Conservation (phyloP, 1,284 basidiomycete genomes). For the Quambalaria eucalypti region DNA sequence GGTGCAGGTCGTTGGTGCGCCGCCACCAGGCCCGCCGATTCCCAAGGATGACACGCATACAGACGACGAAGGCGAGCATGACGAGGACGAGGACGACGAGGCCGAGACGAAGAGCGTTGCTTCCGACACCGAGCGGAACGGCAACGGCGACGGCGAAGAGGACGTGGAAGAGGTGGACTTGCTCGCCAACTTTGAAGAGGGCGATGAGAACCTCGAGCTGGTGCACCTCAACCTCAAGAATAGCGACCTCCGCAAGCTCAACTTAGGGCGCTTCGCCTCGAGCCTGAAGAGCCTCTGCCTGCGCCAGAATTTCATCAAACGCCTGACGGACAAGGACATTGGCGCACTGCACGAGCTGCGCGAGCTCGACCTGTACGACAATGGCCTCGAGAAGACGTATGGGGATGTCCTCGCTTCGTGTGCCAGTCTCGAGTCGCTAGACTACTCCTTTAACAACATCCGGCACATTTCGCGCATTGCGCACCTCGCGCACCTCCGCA, state of each 20-base stretch:
- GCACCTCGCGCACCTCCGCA: slow-evolving; percentile 55
- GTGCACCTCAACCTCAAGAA: slow-evolving; percentile 67
- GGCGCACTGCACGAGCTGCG: slow-evolving; percentile 60
- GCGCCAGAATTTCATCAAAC: slow-evolving; percentile 74
- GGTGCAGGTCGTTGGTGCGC: not conserved
- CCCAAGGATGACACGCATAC: not conserved
- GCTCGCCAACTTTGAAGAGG: not conserved
- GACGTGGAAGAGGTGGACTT: not conserved
- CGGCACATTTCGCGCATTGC: slow-evolving; percentile 52
- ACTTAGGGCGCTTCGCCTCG: slow-evolving; percentile 61
- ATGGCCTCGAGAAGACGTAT: slow-evolving; percentile 57
- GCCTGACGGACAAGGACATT: slow-evolving; percentile 54
- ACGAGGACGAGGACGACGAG: not conserved
- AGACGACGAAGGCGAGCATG: not conserved
- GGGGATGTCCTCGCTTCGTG: slow-evolving; percentile 56
- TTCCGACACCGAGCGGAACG: not conserved
- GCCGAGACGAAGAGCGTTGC: not conserved
- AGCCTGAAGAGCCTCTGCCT: slow-evolving; percentile 71
- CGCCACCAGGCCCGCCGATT: not conserved
- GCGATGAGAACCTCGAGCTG: slow-evolving; percentile 58
- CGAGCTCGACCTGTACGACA: slow-evolving; percentile 92
- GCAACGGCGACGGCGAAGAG: not conserved
- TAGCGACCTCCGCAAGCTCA: slow-evolving; percentile 55
- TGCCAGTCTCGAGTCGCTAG: slow-evolving; percentile 64
- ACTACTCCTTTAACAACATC: slow-evolving; percentile 90